Evolutionary conservation across 768 basidiomycete genomes (phyloP).

Genomic region (Filobasidium floriforme): DNA sequence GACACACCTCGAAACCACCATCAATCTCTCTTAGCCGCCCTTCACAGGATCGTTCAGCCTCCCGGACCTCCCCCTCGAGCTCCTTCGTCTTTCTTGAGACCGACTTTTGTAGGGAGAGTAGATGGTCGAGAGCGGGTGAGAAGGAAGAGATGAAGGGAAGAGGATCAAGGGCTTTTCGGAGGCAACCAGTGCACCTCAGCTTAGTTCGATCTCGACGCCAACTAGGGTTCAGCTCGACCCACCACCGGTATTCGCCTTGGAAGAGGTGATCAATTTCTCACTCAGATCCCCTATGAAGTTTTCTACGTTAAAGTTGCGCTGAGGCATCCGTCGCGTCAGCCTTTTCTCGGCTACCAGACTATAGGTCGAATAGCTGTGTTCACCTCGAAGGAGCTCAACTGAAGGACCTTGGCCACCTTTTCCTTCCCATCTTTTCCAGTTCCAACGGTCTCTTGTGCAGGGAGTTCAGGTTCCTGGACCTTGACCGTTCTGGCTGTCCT

Average conservation of each 20-base stretch:
- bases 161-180: conserved; percentile 71
- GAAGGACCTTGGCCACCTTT: conserved; percentile 35
- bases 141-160: conserved; percentile 88
- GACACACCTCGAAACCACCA: conserved; percentile 78
- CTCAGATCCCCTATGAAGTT: conserved; percentile 79
- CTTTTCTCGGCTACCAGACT: not conserved
- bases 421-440: conserved; percentile 5
- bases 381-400: conserved; percentile 48
- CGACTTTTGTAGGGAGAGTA: conserved; percentile 79
- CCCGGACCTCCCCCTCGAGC: conserved; percentile 81
- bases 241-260: conserved; percentile 76
- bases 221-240: conserved; percentile 41
- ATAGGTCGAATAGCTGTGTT: not conserved
- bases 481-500: not conserved
- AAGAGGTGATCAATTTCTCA: conserved; percentile 78
- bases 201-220: not conserved
- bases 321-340: not conserved
- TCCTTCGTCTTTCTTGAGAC: conserved; percentile 83
- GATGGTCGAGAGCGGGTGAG: conserved; percentile 78
- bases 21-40: conserved; percentile 89
- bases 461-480: not conserved
- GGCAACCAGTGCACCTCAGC: not conserved
- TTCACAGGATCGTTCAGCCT: conserved; percentile 86
- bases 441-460: not conserved
- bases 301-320: conserved; percentile 63